Conservation (phyloP, 2,329 filamentous ascomycete species). For the Colletotrichum falcatum region DNA sequence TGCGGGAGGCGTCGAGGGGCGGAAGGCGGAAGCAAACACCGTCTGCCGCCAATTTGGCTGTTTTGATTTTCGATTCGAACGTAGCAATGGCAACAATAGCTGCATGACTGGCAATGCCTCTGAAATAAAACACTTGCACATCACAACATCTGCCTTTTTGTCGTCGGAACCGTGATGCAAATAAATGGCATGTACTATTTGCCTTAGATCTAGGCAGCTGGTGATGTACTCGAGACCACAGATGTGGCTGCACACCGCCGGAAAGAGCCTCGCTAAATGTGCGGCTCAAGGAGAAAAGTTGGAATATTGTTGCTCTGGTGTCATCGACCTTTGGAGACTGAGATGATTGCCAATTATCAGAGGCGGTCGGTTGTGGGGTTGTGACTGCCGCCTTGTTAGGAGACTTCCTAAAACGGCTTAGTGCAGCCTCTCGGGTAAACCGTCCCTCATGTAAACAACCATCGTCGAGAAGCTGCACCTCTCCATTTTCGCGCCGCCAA, state of each 20-base stretch:
- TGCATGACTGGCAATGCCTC: constrained; percentile 38
- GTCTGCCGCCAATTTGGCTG: constrained; percentile 36
- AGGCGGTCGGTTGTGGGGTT: constrained; percentile 41
- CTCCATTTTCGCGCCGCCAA: constrained; percentile 28
- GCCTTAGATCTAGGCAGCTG: background rate
- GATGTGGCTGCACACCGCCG: background rate
- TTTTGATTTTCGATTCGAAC: constrained; percentile 36
- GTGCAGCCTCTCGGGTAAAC: constrained; percentile 36
- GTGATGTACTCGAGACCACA: background rate
- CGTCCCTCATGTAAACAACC: constrained; percentile 44
- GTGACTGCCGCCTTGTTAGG: constrained; percentile 25
- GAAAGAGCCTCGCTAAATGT: background rate
- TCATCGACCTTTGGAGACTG: background rate
- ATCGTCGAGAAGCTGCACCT: constrained; percentile 28
- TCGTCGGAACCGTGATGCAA: background rate
- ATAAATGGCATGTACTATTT: background rate
- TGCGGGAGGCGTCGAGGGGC: constrained; percentile 33
- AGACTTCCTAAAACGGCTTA: constrained; percentile 43
- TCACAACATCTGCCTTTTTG: background rate
- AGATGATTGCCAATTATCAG: constrained; percentile 5
- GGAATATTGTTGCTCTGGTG: background rate
- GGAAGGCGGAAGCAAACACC: constrained; percentile 17
- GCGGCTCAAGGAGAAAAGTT: too few species aligned
- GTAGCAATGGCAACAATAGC: constrained; percentile 41
- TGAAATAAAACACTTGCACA: constrained; percentile 4